Percentiles rank a stretch among this genome's conserved stretches.
These are phyloP conservation scores for Aspergillus cristatus DNA, from an alignment of 495 filamentous ascomycete genomes.

Conservation along the genomic window DNA sequence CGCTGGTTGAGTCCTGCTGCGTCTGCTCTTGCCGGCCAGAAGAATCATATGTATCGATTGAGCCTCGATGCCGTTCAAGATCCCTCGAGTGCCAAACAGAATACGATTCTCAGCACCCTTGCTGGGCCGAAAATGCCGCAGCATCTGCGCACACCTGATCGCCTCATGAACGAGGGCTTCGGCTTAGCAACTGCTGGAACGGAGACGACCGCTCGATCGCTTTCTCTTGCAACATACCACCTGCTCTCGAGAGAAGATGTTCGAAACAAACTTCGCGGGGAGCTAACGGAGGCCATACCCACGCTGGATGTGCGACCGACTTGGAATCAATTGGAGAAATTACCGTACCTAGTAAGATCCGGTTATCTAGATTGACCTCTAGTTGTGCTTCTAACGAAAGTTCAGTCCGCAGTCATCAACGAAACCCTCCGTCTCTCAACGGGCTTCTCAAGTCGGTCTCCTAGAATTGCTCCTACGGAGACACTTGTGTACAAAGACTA, in stretches of 20 bases:
- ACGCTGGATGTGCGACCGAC: slow-evolving; percentile 14
- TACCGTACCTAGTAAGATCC: slow-evolving; percentile 38
- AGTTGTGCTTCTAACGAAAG: not conserved
- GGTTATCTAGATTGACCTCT: not conserved
- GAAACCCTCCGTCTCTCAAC: slow-evolving; percentile 40
- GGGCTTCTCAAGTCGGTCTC: slow-evolving; percentile 27
- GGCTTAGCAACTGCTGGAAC: slow-evolving; percentile 32
- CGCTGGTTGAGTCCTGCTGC: slow-evolving; percentile 6
- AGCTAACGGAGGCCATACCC: slow-evolving; percentile 25
- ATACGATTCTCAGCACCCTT: slow-evolving; percentile 2
- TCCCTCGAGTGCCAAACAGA: not conserved
- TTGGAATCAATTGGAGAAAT: slow-evolving; percentile 35
- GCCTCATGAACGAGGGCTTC: slow-evolving; percentile 32
- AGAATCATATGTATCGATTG: slow-evolving; percentile 4
- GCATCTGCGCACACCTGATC: slow-evolving; percentile 8
- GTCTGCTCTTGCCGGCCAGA: slow-evolving; percentile 7
- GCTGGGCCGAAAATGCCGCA: slow-evolving; percentile 7
- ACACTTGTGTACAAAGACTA: slow-evolving; percentile 32
- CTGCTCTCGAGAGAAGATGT: slow-evolving; percentile 6
- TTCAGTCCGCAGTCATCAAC: slow-evolving; percentile 29
- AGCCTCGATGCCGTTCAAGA: slow-evolving; percentile 2
- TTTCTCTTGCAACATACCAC: slow-evolving; percentile 12
- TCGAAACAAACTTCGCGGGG: slow-evolving; percentile 16
- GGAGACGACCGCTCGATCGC: slow-evolving; percentile 25
- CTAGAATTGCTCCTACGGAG: slow-evolving; percentile 32